Percentiles rank a stretch among this genome's conserved stretches.
These are phyloP conservation scores for Lipomyces kockii DNA, from an alignment of 805 yeast species.

Conservation along the genomic window DNA sequence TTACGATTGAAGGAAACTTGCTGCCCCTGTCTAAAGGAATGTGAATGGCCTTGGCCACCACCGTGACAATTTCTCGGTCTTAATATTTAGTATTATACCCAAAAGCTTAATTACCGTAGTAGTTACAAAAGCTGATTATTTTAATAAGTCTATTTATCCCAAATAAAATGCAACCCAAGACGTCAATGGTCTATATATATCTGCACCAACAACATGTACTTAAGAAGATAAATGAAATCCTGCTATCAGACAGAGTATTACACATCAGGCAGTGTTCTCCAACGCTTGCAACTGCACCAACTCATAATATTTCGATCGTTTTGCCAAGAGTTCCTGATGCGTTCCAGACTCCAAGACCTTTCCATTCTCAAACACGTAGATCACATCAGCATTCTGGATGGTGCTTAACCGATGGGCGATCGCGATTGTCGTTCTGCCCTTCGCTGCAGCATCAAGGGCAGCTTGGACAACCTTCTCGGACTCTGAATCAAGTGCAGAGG, in stretches of 20 bases:
- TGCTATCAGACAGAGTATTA: not conserved
- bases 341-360: constrained; percentile 58
- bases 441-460: constrained; percentile 63
- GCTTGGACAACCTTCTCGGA: constrained; percentile 70
- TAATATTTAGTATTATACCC: no score
- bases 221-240: not conserved
- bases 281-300: constrained; percentile 52
- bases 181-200: not conserved
- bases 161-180: not conserved
- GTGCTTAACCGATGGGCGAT: constrained; percentile 76
- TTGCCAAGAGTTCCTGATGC: constrained; percentile 51
- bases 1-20: no score
- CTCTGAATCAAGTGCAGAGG: constrained; percentile 58
- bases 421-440: constrained; percentile 68
- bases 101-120: no score
- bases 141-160: not conserved
- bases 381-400: constrained; percentile 57
- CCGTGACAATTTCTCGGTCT: no score
- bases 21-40: no score
- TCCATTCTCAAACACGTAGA: constrained; percentile 60
- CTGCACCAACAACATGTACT: not conserved
- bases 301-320: constrained; percentile 48
- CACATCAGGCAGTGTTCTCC: constrained; percentile 39
- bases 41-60: no score
- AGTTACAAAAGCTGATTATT: no score